phyloP scores from a whole-genome alignment of 805 yeast species.

The Tetrapisispora fleetii region DNA sequence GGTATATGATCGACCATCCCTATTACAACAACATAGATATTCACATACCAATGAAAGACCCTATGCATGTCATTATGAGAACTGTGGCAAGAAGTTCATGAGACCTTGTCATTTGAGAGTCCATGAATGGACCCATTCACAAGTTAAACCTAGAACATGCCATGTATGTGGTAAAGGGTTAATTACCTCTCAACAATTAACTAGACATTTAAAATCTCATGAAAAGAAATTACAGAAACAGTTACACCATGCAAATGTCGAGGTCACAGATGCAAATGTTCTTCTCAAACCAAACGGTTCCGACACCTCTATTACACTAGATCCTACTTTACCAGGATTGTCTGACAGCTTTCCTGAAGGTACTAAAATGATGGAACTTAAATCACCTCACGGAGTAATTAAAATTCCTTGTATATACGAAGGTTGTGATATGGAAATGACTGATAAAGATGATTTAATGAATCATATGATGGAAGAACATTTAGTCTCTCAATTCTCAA shows the following conservation, averaged over 20 bases:
- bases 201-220: constrained; percentile 52
- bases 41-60: constrained; percentile 78
- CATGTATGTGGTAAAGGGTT: constrained; percentile 51
- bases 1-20: constrained; percentile 46
- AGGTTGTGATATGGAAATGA: constrained; percentile 7
- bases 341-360: neutral
- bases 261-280: neutral
- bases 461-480: constrained; percentile 14
- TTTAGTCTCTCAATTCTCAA: constrained; percentile 9
- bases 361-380: neutral
- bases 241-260: neutral
- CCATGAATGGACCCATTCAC: constrained; percentile 60
- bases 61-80: constrained; percentile 44
- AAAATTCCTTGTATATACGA: constrained; percentile 11
- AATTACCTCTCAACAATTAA: constrained; percentile 47
- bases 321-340: neutral
- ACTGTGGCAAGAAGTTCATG: constrained; percentile 55
- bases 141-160: constrained; percentile 48
- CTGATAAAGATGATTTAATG: constrained; percentile 9
- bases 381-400: constrained; percentile 1
- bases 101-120: constrained; percentile 75
- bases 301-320: neutral
- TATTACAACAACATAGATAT: constrained; percentile 57
- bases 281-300: neutral
- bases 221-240: constrained; percentile 24